Evolutionary conservation across 208 protist species (phyloP), one percentile per base, ranked within the genome.

Genomic region (Leishmania lainsoni): DNA sequence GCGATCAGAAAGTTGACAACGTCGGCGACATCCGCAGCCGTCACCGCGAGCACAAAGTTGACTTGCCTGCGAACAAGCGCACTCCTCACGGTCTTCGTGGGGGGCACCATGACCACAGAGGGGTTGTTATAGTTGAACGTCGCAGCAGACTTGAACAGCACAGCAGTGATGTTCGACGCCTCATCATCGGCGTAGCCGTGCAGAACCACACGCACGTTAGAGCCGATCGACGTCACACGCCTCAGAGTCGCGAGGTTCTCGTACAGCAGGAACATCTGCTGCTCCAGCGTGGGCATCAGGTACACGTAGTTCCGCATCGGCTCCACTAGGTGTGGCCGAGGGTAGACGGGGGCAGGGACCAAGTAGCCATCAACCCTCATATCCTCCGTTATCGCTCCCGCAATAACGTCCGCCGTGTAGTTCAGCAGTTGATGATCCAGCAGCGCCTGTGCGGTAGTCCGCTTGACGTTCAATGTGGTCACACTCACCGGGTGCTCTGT

Each of bases 191-290:
- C 1, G 74, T 80, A 80, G 71, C 56, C 65, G 45, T 48, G 71
- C 76, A 86, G 16, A 16, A 86, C 32, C 4, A 79, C 73, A 8
- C 65, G 35, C 52, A 76, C 54, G n/a, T 1, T 0, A 39, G 49
- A 32, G 42, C 45, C 48, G 66, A 59, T 26, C 35, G 66, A 69
- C 26, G 66, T 68, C 72, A 75, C 42, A 1, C 42, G 9, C 29
- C 58, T 54, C 58, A 74, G 51, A 29, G 29, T 16, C 32, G 39
- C 29, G 2, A 86, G 58, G 20, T 70, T 75, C 51, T 10, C 20
- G 73, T 80, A 83, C 39, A 90, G n/a, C 5, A 91, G 72, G 77
- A 83, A 92, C 39, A 92, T 63, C 74, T 91, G 70, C 89, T 92
- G 91, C 72, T 92, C 85, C 29, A 89, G 20, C 32, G 89, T 94